Conservation (phyloP, 140 eudicot genomes). For the Cichorium intybus region DNA sequence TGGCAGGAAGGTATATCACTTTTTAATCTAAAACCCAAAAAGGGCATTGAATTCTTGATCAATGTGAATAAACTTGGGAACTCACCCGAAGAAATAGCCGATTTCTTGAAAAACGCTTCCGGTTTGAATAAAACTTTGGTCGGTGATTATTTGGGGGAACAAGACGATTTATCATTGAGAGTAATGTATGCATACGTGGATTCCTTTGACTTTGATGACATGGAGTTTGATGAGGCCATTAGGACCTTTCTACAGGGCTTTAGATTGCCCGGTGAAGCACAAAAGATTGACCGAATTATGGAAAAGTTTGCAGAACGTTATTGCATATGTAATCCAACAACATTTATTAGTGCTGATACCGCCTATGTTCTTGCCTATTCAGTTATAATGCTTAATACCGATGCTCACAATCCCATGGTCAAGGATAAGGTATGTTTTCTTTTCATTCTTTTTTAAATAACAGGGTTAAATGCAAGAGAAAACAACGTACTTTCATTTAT, state of each 20-base stretch:
- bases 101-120: constrained; percentile 67
- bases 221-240: constrained; percentile 92
- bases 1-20: constrained; percentile 99
- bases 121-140: constrained; percentile 74
- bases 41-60: constrained; percentile 87
- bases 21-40: constrained; percentile 85
- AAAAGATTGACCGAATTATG: constrained; percentile 94
- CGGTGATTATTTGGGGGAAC: constrained; percentile 92
- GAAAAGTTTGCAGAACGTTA: constrained; percentile 93
- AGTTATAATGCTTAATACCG: constrained; percentile 88
- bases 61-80: constrained; percentile 86
- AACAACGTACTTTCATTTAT: neutral
- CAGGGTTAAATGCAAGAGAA: neutral
- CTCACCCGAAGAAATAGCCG: constrained; percentile 88
- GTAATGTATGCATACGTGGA: constrained; percentile 98
- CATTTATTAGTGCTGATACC: constrained; percentile 89
- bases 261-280: constrained; percentile 98
- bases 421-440: constrained; percentile 70
- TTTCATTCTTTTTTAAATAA: constrained; percentile 5
- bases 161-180: constrained; percentile 73
- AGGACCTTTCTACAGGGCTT: constrained; percentile 78
- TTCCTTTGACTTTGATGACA: constrained; percentile 80
- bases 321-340: constrained; percentile 87
- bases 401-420: constrained; percentile 97
- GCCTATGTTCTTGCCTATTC: constrained; percentile 98